Evolutionary conservation across 176 grass and related monocot species (phyloP), one percentile per base, ranked within the genome.

Genomic region (Zizania latifolia): DNA sequence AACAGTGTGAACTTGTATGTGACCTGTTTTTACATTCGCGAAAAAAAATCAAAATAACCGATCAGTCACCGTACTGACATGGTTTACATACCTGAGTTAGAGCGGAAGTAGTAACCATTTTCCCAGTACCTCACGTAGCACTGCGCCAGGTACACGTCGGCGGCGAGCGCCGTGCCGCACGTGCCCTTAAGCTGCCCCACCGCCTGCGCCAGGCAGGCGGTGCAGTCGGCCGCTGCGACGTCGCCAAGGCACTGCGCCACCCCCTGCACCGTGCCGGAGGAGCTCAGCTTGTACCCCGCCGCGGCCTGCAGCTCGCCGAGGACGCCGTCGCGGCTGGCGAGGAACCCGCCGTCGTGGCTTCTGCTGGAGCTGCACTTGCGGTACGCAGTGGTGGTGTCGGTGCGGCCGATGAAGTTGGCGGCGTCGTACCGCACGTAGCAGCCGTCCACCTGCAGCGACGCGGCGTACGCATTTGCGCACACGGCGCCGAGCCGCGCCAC

Each of bases 121-220:
- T 84, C 84, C 89, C 86, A 98, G 56, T 94, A 98, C 48, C 82
- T 82, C 8, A 92, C 89, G 77, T 91, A 98, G 79, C 94, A 98
- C 75, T 92, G 86, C 19, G 73, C 86, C 68, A 98, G 14, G 78
- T 87, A 92, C 6, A 92, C 89, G 63, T 94, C 91, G n/a, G 78
- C 89, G 19, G 91, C 86, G 44, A 89, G 76, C 48, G 91, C 89
- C 2, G 75, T 58, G 28, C 79, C 84, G 45, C 94, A 98, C 0
- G 77, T 33, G 27, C 33, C 78, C 48, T 68, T 78, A 56, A 98
- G 67, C 86, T 94, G 78, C 68, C 19, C 78, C 9, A 90, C 89
- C 16, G 94, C 94, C 91, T 84, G 77, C 53, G 86, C 61, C 58
- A 94, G 82, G 65, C 94, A 98, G 5, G 81, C 39, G 3, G 81